Evolutionary conservation across 305 asterid species (phyloP), one percentile per base, ranked within the genome.

Genomic region (Solanum hybrid): DNA sequence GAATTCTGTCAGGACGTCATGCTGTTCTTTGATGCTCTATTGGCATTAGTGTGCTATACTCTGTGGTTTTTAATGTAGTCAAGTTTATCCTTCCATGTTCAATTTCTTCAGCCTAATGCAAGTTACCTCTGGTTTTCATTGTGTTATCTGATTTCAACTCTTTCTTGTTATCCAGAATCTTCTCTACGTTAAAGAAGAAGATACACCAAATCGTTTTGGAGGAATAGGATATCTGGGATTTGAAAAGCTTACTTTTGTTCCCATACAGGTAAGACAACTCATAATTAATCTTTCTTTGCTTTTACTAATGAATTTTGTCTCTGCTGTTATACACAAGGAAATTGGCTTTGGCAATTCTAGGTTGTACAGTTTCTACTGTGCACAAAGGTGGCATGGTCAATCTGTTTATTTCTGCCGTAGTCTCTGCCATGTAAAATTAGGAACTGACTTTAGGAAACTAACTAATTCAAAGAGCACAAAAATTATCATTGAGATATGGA

Each of bases 211-310:
- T 92, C 96, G 97, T 91, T 97, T 94, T 91, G 99, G 99, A 72
- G 99, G 99, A 87, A 86, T 91, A 88, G 96, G 92, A 60, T 97
- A 96, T 91, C 90, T 97, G 92, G 98, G 99, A 81, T 97, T 97
- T 87, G 98, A 94, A 93, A 97, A 95, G 96, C 97, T 97, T 90
- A 96, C 99, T 76, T 96, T 92, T 94, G 95, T 96, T 90, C 99
- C 99, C 46, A 96, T 97, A 93, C 99, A 97, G 99, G 98, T 96
- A 91, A 79, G 75, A 32, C 80, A 73, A 88, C 89, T 88, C 40
- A 82, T 29, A 17, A 46, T 82, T 79, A 10, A 56, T 17, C 72
- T 82, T 84, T 38, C 85, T 79, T 76, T 84, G 36, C 77, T 69
- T 78, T 32, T 64, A 84, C 76, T 84, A 82, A 37, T 76, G 37